These are phyloP conservation scores for Caloboletus inedulis DNA, from an alignment of 1,284 basidiomycete genomes.

Conservation along the genomic window DNA sequence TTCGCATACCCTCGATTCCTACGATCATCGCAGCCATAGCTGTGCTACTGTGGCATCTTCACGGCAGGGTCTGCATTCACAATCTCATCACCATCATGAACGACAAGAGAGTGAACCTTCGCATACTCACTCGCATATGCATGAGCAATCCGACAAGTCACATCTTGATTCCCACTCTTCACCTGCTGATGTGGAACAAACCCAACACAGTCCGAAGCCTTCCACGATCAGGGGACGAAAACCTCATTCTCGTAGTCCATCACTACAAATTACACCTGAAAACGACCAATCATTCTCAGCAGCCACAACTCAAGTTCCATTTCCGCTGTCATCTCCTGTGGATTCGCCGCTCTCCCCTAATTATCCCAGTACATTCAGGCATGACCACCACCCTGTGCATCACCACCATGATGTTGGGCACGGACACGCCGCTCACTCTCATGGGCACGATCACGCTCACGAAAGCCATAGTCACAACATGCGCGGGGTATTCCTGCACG, in stretches of 20 bases:
- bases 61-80: conserved; percentile 32
- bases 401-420: conserved; percentile 39
- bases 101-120: conserved; percentile 13
- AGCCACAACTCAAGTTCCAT: conserved; percentile 64
- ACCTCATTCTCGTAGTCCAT: conserved; percentile 34
- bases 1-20: conserved; percentile 20
- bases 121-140: conserved; percentile 15
- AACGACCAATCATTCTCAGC: conserved; percentile 58
- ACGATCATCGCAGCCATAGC: conserved; percentile 12
- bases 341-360: conserved; percentile 35
- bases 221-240: conserved; percentile 31
- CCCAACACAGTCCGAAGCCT: conserved; percentile 7
- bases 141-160: conserved; percentile 24
- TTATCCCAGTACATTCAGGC: conserved; percentile 35
- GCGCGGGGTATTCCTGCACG: conserved; percentile 97
- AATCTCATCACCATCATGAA: conserved; percentile 15
- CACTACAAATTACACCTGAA: conserved; percentile 31
- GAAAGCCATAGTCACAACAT: conserved; percentile 96
- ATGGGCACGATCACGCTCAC: conserved; percentile 52
- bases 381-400: conserved; percentile 29
- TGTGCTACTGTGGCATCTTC: conserved; percentile 12
- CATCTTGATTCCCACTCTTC: conserved; percentile 36
- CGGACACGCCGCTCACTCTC: conserved; percentile 42
- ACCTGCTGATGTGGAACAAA: conserved; percentile 4
- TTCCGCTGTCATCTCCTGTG: conserved; percentile 42